These are phyloP conservation scores for Daldinia bambusicola DNA, from an alignment of 495 filamentous ascomycete species.

Conservation along the genomic window DNA sequence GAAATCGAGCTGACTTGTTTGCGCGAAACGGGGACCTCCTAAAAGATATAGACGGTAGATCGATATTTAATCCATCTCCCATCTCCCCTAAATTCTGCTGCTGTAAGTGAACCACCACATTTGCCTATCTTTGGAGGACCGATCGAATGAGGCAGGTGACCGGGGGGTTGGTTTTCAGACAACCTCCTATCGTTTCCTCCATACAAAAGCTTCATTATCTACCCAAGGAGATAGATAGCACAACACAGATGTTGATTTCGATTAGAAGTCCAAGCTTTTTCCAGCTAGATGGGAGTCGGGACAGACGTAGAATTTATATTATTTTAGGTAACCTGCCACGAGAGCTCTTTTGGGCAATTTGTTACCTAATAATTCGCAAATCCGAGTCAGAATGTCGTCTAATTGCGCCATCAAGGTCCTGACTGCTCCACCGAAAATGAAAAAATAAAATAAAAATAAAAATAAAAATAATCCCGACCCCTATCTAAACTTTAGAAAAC, in stretches of 20 bases:
- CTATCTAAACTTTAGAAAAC: conserved; percentile 15
- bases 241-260: neutral
- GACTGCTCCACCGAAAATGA: conserved; percentile 34
- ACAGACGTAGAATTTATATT: conserved; percentile 30
- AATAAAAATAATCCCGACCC: neutral
- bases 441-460: neutral
- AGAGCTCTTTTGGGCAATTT: conserved; percentile 25
- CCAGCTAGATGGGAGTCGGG: neutral
- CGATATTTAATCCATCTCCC: neutral
- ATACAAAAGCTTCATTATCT: neutral
- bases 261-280: neutral
- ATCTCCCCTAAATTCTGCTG: neutral
- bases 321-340: conserved; percentile 38
- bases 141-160: conserved; percentile 40
- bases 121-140: conserved; percentile 37
- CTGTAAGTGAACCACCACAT: conserved; percentile 25
- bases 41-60: conserved; percentile 36
- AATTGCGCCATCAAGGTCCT: conserved; percentile 41
- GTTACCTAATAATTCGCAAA: conserved; percentile 44
- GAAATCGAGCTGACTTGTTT: conserved; percentile 10
- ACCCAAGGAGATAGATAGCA: too few species aligned
- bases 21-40: conserved; percentile 11
- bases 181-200: conserved; percentile 9
- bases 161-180: conserved; percentile 4
- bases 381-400: conserved; percentile 40